Base-by-base conservation (phyloP, 2,329 filamentous ascomycete genomes). In the Colletotrichum siamense region DNA sequence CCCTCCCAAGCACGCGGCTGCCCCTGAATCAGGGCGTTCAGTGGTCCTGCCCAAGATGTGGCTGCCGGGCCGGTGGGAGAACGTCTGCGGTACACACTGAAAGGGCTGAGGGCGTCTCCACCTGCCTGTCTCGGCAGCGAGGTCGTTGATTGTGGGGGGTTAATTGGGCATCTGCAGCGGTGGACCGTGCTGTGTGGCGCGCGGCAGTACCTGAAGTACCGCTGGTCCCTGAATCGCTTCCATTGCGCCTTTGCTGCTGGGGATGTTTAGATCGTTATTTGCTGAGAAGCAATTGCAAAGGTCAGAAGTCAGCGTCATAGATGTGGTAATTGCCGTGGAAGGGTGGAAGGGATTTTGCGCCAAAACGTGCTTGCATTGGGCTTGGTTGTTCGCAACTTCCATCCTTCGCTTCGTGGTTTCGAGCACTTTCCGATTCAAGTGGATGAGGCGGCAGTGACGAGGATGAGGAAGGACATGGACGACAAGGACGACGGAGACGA, bases 301-400 rank as follows among this genome's bases (percentile, higher is more conserved):
- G n/a, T 13, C 0, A 3, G 39, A 2, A 10, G 2, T 44, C 8
- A 6, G 0, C 18, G 18, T 18, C 39, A 3, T 10, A n/a, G 3
- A 22, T 52, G 3, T 8, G 44, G 12, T 4, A 0, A 52, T 13
- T 22, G 44, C 10, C 12, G n/a, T 4, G 10, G 0, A 24, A 12
- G n/a, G 0, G 0, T 22, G 0, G 12, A 13, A 22, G n/a, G 8
- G 44, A 24, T 22, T 13, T 6, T 2, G 5, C 44, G 10, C 44
- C n/a, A 22, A 6, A 49, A 0, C n/a, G 0, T n/a, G 3, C n/a
- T 12, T 22, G 10, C 44, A 7, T 22, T n/a, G 10, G 44, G 44
- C 3, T 52, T 52, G 10, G 5, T 4, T 12, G 3, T n/a, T 49
- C 5, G 18, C 39, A n/a, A 49, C 39, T 49, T 49, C 18, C 39